Evolutionary conservation across 2,329 filamentous ascomycete species (phyloP), one percentile per base, ranked within the genome.

Genomic region (Cytospora piceicola): DNA sequence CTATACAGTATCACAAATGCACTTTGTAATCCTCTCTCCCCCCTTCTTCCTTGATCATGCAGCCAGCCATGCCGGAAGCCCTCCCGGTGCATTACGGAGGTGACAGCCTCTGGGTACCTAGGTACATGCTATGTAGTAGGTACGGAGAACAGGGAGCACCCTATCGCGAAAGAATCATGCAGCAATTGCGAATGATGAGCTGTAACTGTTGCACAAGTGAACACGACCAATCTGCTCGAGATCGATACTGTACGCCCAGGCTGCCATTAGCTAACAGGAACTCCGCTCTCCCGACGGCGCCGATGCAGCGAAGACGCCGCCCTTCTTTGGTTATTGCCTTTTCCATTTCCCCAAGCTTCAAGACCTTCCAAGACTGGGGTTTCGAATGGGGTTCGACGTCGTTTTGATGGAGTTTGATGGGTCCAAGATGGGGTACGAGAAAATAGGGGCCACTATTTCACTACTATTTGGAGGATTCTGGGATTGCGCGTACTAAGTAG

Each of bases 211-310:
- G 61, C 64, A 66, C 64, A 58, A 53, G 60, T 64, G 62, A 39
- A 39, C 60, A 59, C 27, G 20, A 59, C 54, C 34, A 58, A 58
- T 32, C 56, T 64, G 62, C 49, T 59, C 56, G 36, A 63, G 39
- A 39, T 8, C 34, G 39, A 36, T 36, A 27, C 22, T 51, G 20
- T 29, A 9, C 29, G 39, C 58, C 12, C 30, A 46, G 49, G 34
- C 58, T 27, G 15, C 5, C 58, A 62, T 65, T 65, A 67, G 62
- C 62, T 59, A 67, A 65, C 30, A 53, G 49, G 57, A 53, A 65
- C 24, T 57, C 32, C 65, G 34, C 56, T 60, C 20, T 57, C 51
- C 60, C 46, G 49, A 30, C 27, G 30, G 36, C 24, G 22, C 24
- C 39, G 39, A 29, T 29, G 27, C 27, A 29, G 27, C 27, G 27